Base-by-base conservation (phyloP, 305 asterid species). In the Fraxinus latifolia region DNA sequence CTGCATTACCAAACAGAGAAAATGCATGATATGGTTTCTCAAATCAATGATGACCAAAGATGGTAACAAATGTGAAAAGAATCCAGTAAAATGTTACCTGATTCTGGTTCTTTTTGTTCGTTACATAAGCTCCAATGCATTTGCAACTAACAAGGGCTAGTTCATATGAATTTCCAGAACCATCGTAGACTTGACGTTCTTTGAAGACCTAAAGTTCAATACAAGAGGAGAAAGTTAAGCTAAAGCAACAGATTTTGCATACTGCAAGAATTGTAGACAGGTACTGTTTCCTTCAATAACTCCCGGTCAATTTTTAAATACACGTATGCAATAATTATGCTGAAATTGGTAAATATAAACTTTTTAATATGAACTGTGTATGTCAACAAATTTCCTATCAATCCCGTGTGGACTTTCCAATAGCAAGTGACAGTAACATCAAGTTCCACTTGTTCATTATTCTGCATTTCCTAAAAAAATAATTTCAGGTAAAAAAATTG, bases 81-180 rank as follows among this genome's bases (percentile, higher is more conserved):
- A 31, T 70, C 42, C 39, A 31, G 21, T 1, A 31, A 29, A 58
- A 77, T 7, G 44, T 79, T 79, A 92, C 98, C 98, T 96, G 98
- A 87, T 96, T 96, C 82, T 96, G 99, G 83, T 92, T 94, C 91
- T 92, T 96, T 84, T 93, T 94, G 92, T 87, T 93, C 81, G 73
- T 92, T 33, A 92, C 99, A 85, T 94, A 96, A 80, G 98, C 99
- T 78, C 98, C 97, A 73, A 96, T 92, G 87, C 98, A 94, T 86
- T 96, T 93, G 89, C 90, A 93, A 73, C 97, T 88, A 82, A 91
- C 85, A 27, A 93, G 97, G 77, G 93, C 81, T 65, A 96, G 97
- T 86, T 94, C 99, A 76, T 80, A 96, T 2, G 93, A 89, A 60
- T 87, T 87, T 62, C 97, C 99, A 77, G 91, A 83, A 42, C 62